Evolutionary conservation across 1,284 basidiomycete genomes (phyloP).

Genomic region (Farysia itapuensis): DNA sequence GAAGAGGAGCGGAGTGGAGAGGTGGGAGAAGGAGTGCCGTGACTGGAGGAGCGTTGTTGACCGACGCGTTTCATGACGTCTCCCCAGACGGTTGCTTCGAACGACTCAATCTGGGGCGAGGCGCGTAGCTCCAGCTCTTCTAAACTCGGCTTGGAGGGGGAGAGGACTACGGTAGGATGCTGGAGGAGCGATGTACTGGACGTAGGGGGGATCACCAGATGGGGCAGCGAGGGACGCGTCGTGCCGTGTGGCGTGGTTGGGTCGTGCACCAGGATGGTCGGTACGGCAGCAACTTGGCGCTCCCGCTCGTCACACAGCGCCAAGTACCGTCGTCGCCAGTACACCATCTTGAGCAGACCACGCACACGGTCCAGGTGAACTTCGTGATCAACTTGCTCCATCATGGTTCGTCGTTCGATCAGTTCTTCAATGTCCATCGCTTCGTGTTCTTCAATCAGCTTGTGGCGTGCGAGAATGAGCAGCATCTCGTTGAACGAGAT

Average conservation of each 20-base stretch:
- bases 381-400: conserved; percentile 48
- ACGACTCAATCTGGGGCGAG: conserved; percentile 33
- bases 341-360: conserved; percentile 45
- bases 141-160: conserved; percentile 11
- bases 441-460: conserved; percentile 76
- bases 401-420: conserved; percentile 42
- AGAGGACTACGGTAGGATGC: conserved; percentile 5
- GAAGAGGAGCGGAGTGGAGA: no score
- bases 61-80: conserved; percentile 40
- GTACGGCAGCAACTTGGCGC: conserved; percentile 1
- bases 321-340: conserved; percentile 47
- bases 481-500: conserved; percentile 93
- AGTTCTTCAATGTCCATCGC: conserved; percentile 55
- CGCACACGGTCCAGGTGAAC: conserved; percentile 51
- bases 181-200: neutral
- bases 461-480: conserved; percentile 83
- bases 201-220: conserved; percentile 8
- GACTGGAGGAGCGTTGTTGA: no score
- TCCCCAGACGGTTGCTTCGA: conserved; percentile 41
- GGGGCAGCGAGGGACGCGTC: conserved; percentile 4
- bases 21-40: no score
- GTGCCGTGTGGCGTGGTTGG: conserved; percentile 1
- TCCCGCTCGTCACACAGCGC: conserved; percentile 23
- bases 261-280: conserved; percentile 15
- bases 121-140: conserved; percentile 29